These are phyloP conservation scores for Pseudogymnoascus sp. DNA, from an alignment of 2,329 filamentous ascomycete species.

Conservation along the genomic window DNA sequence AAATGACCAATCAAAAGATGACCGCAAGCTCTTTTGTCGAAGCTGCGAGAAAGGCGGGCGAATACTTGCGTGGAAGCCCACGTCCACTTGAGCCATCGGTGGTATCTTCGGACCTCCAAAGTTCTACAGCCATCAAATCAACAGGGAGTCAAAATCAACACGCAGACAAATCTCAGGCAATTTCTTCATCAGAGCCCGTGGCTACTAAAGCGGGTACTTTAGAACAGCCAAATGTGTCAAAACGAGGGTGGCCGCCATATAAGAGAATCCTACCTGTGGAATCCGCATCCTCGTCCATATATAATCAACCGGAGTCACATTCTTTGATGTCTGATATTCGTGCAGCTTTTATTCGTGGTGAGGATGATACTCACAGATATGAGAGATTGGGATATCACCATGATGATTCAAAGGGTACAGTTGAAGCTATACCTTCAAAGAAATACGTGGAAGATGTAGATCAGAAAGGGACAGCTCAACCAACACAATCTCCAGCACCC, in stretches of 20 bases:
- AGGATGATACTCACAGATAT: neutral
- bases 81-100: neutral
- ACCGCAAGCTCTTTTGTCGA: neutral
- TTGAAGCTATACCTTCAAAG: neutral
- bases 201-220: neutral
- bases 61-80: neutral
- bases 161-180: neutral
- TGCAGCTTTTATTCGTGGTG: neutral
- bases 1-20: neutral
- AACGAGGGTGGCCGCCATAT: neutral
- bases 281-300: neutral
- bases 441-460: neutral
- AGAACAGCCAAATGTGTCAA: neutral
- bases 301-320: neutral
- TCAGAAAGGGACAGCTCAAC: neutral
- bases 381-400: neutral
- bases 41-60: neutral
- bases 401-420: neutral
- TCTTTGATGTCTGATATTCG: neutral
- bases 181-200: neutral
- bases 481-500: neutral
- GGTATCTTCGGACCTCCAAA: neutral
- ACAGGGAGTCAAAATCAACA: neutral
- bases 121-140: neutral
- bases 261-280: neutral